Evolutionary conservation across 495 filamentous ascomycete genomes (phyloP).

Genomic region (Evernia prunastri): DNA sequence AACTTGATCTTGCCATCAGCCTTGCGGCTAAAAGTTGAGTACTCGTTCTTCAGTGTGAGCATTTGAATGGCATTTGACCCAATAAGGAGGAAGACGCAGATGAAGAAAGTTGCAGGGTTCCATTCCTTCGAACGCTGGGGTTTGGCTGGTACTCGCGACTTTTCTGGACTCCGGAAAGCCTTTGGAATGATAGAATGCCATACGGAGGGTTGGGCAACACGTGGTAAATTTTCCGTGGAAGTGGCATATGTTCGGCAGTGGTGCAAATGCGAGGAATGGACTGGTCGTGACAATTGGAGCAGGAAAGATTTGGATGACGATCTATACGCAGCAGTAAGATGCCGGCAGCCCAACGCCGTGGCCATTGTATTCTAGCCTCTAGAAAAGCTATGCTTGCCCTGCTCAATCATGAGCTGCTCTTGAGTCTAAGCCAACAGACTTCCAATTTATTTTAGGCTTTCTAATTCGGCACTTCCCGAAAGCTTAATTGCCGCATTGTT

Average conservation of each 20-base stretch:
- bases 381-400: background rate
- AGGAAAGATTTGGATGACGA: background rate
- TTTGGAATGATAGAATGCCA: constrained; percentile 63
- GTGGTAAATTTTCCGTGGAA: constrained; percentile 41
- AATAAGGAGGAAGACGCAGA: constrained; percentile 83
- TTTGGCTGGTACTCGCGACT: constrained; percentile 21
- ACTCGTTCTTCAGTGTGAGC: constrained; percentile 72
- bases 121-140: constrained; percentile 61
- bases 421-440: too few species aligned
- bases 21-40: constrained; percentile 59
- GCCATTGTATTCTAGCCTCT: constrained; percentile 5
- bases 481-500: constrained; percentile 18
- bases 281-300: background rate
- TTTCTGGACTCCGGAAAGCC: constrained; percentile 33
- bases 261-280: background rate
- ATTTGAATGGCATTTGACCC: constrained; percentile 92
- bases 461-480: background rate
- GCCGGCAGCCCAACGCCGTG: background rate
- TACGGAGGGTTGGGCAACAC: constrained; percentile 57
- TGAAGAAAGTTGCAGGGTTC: constrained; percentile 93
- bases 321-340: background rate
- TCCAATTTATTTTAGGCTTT: too few species aligned
- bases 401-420: background rate
- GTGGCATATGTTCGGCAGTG: constrained; percentile 23
- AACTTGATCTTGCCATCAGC: constrained; percentile 72